Base-by-base conservation (phyloP, 805 yeast species). In the Nakazawaea wyomingensis region DNA sequence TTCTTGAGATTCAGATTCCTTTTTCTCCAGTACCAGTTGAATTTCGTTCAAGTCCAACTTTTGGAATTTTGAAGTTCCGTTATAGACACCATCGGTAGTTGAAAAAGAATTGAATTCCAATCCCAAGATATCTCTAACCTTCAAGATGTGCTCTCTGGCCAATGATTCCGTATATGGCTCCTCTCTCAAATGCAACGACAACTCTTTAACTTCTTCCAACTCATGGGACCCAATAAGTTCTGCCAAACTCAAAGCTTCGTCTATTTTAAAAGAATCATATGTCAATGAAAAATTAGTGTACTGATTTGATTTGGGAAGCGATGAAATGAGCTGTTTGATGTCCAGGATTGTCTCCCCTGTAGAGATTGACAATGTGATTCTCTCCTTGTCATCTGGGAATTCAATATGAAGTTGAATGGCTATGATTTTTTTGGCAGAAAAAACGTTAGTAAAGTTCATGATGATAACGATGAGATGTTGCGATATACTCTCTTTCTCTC, bases 111-210 rank as follows among this genome's bases (percentile, higher is more conserved):
- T 59, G 35, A 65, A 62, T 44, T 72, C 73, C 49, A 81, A 65
- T 3, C 78, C 81, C 33, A 75, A 68, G 38, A 69, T 64, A 43
- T 81, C 88, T 57, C 95, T 76, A 38, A 80, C 73, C 46, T 76
- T 76, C 39, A 65, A 58, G 33, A 87, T 58, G 59, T 88, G 96
- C 21, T 73, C 75, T 47, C 78, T 66, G 22, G 85, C 80, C 24
- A 72, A 65, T 34, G 72, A 68, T 56, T 76, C 80, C 46, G 72
- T 79, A 66, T 86, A 86, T 1, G 81, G 67, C 41, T 69, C 72
- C 44, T 76, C 76, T 30, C 62, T 69, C 48, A 85, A 58, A 14
- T 58, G 61, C 38, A 85, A 56, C 1, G 56, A 49, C n/a, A 77
- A 52, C 18, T 55, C 54, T 14, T 54, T 54, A 8, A 56, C 45